Conservation (phyloP, 73 alveolate genomes). For the Tetrahymena malaccensis region DNA sequence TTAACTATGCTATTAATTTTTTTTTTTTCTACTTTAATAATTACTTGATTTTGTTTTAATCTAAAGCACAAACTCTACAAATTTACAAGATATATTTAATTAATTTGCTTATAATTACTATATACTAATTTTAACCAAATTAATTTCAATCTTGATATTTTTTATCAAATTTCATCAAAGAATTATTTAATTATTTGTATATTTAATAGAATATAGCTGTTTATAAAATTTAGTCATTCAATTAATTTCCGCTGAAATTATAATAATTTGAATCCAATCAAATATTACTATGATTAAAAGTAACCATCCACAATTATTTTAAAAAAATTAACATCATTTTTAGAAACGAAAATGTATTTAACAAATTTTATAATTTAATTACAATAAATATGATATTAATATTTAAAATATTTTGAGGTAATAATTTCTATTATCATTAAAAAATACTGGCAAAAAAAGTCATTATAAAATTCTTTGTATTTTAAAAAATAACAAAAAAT, state of each 20-base stretch:
- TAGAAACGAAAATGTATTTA: too few relatives aligned
- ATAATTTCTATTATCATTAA: too few relatives aligned
- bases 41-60: neutral
- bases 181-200: neutral
- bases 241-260: neutral
- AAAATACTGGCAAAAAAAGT: too few relatives aligned
- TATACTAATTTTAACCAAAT: neutral
- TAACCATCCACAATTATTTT: neutral
- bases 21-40: neutral
- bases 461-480: too few relatives aligned
- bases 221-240: neutral
- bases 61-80: neutral
- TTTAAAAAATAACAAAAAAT: too few relatives aligned
- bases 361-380: too few relatives aligned
- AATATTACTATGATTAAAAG: neutral
- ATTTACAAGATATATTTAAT: neutral
- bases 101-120: neutral
- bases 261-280: neutral
- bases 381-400: too few relatives aligned
- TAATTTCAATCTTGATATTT: neutral
- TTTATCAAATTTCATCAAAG: neutral
- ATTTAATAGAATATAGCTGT: neutral
- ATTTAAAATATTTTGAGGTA: too few relatives aligned
- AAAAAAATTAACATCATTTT: too few relatives aligned
- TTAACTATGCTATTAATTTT: neutral